Evolutionary conservation across 1,284 basidiomycete genomes (phyloP).

Genomic region (Fomes fomentarius): DNA sequence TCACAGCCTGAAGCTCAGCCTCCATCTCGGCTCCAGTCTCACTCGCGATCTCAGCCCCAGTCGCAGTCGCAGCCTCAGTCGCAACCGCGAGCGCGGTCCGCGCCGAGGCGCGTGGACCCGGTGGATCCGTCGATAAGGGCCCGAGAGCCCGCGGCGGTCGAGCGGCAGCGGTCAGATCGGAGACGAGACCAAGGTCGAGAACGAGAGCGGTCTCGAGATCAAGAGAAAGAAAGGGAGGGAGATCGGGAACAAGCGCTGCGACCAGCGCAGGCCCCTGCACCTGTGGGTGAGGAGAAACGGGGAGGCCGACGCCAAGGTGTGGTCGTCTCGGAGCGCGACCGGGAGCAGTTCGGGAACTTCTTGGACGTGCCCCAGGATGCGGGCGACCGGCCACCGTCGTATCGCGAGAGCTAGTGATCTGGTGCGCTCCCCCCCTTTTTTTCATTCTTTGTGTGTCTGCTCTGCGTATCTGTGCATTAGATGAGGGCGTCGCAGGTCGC

Average conservation of each 20-base stretch:
- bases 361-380: conserved; percentile 22
- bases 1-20: too few species aligned
- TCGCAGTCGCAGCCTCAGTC: neutral
- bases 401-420: conserved; percentile 5
- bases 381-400: conserved; percentile 16
- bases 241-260: too few species aligned
- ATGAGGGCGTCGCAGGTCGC: too few species aligned
- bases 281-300: neutral
- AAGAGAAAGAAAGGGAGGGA: neutral
- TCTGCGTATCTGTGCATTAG: too few species aligned
- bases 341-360: conserved; percentile 14
- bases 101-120: conserved; percentile 17
- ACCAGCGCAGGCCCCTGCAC: neutral
- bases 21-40: neutral
- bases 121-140: conserved; percentile 16
- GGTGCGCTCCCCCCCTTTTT: neutral
- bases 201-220: too few species aligned
- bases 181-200: conserved; percentile 1
- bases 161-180: too few species aligned
- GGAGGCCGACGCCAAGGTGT: conserved; percentile 2
- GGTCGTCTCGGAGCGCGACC: conserved; percentile 12
- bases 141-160: neutral
- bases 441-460: too few species aligned
- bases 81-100: neutral
- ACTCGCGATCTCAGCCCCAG: neutral